A percentile compares a stretch with the other conserved stretches of the same genome.
These are phyloP conservation scores for Nectriaceae sp. DNA, from an alignment of 2,329 filamentous ascomycete species.

Conservation along the genomic window DNA sequence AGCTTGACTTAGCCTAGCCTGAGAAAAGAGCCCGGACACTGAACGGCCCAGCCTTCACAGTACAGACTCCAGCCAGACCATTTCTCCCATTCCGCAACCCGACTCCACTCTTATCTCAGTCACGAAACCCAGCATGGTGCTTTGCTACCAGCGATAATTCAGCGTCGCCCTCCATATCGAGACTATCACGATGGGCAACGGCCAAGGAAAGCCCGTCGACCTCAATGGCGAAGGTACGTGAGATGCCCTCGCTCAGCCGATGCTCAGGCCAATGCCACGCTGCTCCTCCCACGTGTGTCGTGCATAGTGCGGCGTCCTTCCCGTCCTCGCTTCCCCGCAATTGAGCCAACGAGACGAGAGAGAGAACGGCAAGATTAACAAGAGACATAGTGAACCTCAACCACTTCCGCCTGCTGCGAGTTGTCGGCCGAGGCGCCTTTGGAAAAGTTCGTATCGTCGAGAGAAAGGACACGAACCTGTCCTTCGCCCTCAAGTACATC, in stretches of 20 bases:
- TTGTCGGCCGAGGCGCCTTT: conserved; percentile 97
- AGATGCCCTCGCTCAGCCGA: conserved; percentile 12
- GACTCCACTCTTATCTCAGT: conserved; percentile 24
- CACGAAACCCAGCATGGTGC: conserved; percentile 31
- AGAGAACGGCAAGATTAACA: neutral
- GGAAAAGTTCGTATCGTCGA: conserved; percentile 99
- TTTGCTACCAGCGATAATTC: conserved; percentile 32
- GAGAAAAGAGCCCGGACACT: too few species aligned
- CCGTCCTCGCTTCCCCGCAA: conserved; percentile 13
- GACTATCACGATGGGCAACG: conserved; percentile 76
- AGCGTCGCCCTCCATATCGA: conserved; percentile 27
- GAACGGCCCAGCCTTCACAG: neutral
- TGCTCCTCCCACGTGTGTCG: conserved; percentile 24
- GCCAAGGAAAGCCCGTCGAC: conserved; percentile 89
- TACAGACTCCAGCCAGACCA: conserved; percentile 22
- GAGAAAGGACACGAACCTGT: conserved; percentile 89
- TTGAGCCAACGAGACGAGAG: conserved; percentile 1
- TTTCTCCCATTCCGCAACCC: conserved; percentile 23
- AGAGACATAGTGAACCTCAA: conserved; percentile 79
- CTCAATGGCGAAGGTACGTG: conserved; percentile 84
- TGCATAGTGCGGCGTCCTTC: conserved; percentile 22
- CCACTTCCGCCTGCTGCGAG: conserved; percentile 91
- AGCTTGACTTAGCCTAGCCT: too few species aligned
- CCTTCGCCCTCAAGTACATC: conserved; percentile 97
- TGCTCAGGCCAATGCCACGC: conserved; percentile 19